A percentile compares a stretch with the other conserved stretches of the same genome.
Conservation (phyloP, 179 eudicot genomes). For the Pouteria campechiana region DNA sequence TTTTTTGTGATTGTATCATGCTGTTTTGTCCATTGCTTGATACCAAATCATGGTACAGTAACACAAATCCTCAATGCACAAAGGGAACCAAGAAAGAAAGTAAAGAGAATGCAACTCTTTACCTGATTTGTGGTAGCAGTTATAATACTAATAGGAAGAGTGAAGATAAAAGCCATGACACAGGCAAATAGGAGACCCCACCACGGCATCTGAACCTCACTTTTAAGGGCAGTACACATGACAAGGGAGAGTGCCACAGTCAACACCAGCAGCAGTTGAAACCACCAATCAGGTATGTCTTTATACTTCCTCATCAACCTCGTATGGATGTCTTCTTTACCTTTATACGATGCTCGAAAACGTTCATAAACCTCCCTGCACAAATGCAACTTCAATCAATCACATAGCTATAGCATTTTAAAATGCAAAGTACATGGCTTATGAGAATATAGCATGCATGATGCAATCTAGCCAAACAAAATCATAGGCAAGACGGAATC, state of each 20-base stretch:
- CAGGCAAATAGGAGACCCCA: conserved; percentile 87
- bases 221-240: conserved; percentile 48
- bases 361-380: conserved; percentile 68
- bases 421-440: no score
- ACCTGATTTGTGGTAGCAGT: conserved; percentile 97
- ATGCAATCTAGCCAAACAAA: no score
- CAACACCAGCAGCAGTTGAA: conserved; percentile 41
- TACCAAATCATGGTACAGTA: neutral
- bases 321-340: conserved; percentile 73
- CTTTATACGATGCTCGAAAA: conserved; percentile 51
- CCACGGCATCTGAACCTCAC: conserved; percentile 76
- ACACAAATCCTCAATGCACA: neutral
- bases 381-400: no score
- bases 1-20: neutral
- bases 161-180: conserved; percentile 60
- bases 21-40: neutral
- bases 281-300: conserved; percentile 97
- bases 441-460: neutral
- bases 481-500: neutral
- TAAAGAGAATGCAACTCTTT: neutral
- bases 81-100: neutral
- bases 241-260: conserved; percentile 40
- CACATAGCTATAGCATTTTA: no score
- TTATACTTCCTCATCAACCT: conserved; percentile 64
- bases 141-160: conserved; percentile 94